Base-by-base conservation (phyloP, 2,329 filamentous ascomycete species). In the Botrytis byssoidea region DNA sequence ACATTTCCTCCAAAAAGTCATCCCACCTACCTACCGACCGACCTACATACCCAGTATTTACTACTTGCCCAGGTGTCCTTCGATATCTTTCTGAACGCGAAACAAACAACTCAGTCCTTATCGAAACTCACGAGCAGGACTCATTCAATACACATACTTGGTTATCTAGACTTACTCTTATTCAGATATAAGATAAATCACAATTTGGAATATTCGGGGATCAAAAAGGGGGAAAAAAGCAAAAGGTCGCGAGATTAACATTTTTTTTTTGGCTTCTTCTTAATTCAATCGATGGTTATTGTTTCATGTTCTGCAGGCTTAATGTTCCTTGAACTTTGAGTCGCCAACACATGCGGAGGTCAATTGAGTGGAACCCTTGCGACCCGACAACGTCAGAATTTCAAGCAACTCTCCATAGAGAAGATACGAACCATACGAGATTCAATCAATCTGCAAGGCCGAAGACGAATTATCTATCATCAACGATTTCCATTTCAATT, bases 241-340 rank as follows among this genome's bases (percentile, higher is more conserved):
- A 42, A 40, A 42, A 42, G 37, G 48, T 69, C 37, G 48, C 66
- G 66, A 69, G 66, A 44, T 32, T 59, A 60, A 59, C 55, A 60
- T 48, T 65, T 65, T 70, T n/a, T n/a, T 70, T 70, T 73, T 73
- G 70, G 76, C 57, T 75, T 76, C 71, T 76, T 76, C 74, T 75
- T 74, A 76, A 22, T 74, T 74, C 64, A 44, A 74, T 74, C 61
- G 69, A 76, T 74, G 71, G 61, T 77, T 74, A 73, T 69, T 76
- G 79, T 80, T 80, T 80, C 79, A 80, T 74, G 75, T 78, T 71
- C 77, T 78, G 78, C 78, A 75, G 73, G 72, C 76, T 78, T 72
- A 76, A 75, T 66, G 74, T 78, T 77, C 76, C 76, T 77, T 76
- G 75, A 76, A 64, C 72, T 77, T 79, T 76, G 75, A 79, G 76